A percentile compares a stretch with the other conserved stretches of the same genome.
Conservation (phyloP, 768 basidiomycete genomes). For the Xerocomellus amylosporus region DNA sequence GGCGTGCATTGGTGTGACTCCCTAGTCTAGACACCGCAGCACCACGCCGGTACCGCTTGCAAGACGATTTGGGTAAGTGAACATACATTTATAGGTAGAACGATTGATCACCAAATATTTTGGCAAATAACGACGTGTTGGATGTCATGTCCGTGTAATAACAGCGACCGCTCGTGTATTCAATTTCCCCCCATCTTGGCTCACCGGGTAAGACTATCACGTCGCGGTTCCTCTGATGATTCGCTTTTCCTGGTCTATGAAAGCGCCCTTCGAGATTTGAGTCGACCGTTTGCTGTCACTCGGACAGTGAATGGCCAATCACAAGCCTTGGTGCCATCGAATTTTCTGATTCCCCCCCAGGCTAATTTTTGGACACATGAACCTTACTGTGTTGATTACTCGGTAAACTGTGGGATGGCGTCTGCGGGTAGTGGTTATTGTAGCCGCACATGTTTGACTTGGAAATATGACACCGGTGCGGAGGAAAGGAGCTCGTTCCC, state of each 20-base stretch:
- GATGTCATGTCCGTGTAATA: conserved; percentile 29
- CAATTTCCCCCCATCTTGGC: neutral
- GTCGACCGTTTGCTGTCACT: neutral
- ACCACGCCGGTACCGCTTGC: conserved; percentile 24
- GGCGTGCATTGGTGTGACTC: conserved; percentile 1
- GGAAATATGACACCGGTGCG: too few relatives aligned
- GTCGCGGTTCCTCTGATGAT: conserved; percentile 8
- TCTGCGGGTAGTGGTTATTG: too few relatives aligned
- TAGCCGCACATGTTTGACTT: too few relatives aligned
- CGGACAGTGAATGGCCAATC: neutral
- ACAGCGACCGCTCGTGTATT: conserved; percentile 5
- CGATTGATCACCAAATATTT: conserved; percentile 9
- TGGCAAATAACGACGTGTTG: conserved; percentile 8
- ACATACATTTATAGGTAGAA: conserved; percentile 15
- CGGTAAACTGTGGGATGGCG: neutral
- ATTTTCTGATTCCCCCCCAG: neutral
- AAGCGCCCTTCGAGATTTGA: conserved; percentile 5
- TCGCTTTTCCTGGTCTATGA: conserved; percentile 9
- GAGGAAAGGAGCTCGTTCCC: conserved; percentile 2
- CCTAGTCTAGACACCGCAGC: neutral
- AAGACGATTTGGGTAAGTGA: conserved; percentile 15
- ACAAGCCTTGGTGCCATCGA: neutral
- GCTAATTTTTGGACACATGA: neutral
- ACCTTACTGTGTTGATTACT: neutral
- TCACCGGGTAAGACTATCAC: neutral